Base-by-base conservation (phyloP, 129 eudicot species). In the Flaveria sonorensis region DNA sequence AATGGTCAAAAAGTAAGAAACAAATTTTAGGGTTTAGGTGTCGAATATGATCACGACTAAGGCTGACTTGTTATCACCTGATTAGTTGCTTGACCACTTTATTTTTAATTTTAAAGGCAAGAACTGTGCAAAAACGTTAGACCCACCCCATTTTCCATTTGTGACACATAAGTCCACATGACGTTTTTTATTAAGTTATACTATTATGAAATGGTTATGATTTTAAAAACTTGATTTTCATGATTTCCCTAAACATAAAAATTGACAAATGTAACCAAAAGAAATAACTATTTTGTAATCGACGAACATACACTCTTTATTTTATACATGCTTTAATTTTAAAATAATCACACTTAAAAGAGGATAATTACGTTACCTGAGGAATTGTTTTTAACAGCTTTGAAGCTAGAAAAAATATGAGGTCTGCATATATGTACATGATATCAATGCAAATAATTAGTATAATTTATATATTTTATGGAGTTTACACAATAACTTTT, bases 301-400 rank as follows among this genome's bases (percentile, higher is more conserved):
- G 6, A 30, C 36, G 36, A 30, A 30, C 36, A 4, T 30, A 30
- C 36, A 30, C 36, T 30, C 4, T 30, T 3, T 30, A 30, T 1
- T 36, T 32, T 36, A 36, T 32, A 36, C 8, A 6, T 4, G 0
- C 8, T 36, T 36, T 6, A 36, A 6, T 36, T 36, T 6, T 36
- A 36, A 36, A 36, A 36, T 36, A 7, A 6, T 36, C 40, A 4
- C 40, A 36, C 7, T 36, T 36, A 36, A 36, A 36, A 36, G 40
- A 36, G 7, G 0, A 36, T 4, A 36, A 36, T 36, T 48, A n/a
- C 39, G 16, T 68, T 87, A 93, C 98, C 98, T 93, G 98, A 74
- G 98, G 91, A 79, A 90, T 88, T 6, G 97, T 90, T 82, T 93
- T 93, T 75, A 90, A 52, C 76, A 93, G 83, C 71, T 90, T 93